Percentiles rank a stretch among this genome's conserved stretches.
These are phyloP conservation scores for Mycena floridula DNA, from an alignment of 768 basidiomycete genomes.

Conservation along the genomic window DNA sequence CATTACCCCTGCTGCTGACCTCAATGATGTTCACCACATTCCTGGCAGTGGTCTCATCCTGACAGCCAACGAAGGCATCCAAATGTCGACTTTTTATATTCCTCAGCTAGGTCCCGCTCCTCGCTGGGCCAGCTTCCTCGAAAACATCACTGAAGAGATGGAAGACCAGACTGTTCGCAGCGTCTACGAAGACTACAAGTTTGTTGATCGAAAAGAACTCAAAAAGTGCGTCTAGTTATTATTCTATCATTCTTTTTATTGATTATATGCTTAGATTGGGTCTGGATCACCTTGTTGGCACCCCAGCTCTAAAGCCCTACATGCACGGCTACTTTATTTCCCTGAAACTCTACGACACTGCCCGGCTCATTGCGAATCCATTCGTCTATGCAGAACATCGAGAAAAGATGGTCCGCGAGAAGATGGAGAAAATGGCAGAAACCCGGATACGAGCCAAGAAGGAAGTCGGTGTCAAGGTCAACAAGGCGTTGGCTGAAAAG, in stretches of 20 bases:
- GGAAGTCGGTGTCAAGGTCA: constrained; percentile 62
- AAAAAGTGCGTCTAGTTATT: constrained; percentile 52
- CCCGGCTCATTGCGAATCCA: constrained; percentile 92
- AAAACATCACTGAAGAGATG: constrained; percentile 98
- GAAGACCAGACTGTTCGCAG: constrained; percentile 78
- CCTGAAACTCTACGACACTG: constrained; percentile 92
- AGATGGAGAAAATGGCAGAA: constrained; percentile 92
- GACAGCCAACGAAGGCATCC: constrained; percentile 94
- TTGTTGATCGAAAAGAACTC: constrained; percentile 83
- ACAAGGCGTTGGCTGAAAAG: constrained; percentile 81
- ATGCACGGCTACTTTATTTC: constrained; percentile 99
- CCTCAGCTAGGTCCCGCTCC: constrained; percentile 97
- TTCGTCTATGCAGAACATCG: constrained; percentile 94
- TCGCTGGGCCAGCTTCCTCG: constrained; percentile 95
- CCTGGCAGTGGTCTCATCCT: constrained; percentile 86
- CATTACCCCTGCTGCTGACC: constrained; percentile 83
- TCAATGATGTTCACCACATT: constrained; percentile 88
- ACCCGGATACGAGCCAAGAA: constrained; percentile 85
- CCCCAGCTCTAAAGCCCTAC: constrained; percentile 94
- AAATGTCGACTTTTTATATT: constrained; percentile 91
- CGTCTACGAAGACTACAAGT: constrained; percentile 96
- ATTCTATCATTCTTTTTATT: not conserved
- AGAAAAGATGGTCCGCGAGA: constrained; percentile 79
- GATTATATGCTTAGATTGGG: constrained; percentile 55
- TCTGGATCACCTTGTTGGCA: constrained; percentile 92